Evolutionary conservation across 2,329 filamentous ascomycete species (phyloP), one percentile per base, ranked within the genome.

Genomic region (Didymella sp.): DNA sequence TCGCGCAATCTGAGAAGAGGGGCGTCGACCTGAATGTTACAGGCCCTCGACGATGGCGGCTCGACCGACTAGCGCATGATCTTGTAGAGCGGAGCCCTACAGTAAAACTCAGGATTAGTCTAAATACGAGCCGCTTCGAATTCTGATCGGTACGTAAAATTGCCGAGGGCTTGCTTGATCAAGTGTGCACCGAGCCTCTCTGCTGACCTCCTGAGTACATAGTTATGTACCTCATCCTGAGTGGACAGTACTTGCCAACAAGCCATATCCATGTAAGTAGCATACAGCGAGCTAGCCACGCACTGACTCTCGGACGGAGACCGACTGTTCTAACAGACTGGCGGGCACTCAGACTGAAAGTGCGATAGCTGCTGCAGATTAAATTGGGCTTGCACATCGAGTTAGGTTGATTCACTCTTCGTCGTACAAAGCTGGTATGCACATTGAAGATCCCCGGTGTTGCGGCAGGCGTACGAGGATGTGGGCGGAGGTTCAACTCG

Each of bases 11-110:
- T 38, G 43, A 44, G 43, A 42, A 47, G 54, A 51, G 54, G 54
- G 43, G 47, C 47, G 35, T 38, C 30, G 48, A 48, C 54, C 37
- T 44, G 19, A 40, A 43, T 37, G 48, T 47, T 51, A 37, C 54
- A 57, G 54, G 25, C 52, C 43, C 48, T 57, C 42, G 37, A 57
- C 37, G 24, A 43, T 57, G 43, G 54, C 54, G 54, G 48, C 54
- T 57, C 48, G 54, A 57, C 54, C 48, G 48, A 43, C 54, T 57
- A 57, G 54, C 54, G 54, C 48, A 51, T 51, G 38, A 24, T 48
- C 48, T 37, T 30, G 54, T 48, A 47, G 37, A 45, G 52, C 54
- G 48, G 37, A 51, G 48, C 48, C 38, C 37, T 57, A 48, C 54
- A 57, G 43, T 38, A 51, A 51, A 51, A 38, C 40, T 43, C 28